Conservation (phyloP, 2,329 filamentous ascomycete species). For the Aotearoamyces nothofagi region DNA sequence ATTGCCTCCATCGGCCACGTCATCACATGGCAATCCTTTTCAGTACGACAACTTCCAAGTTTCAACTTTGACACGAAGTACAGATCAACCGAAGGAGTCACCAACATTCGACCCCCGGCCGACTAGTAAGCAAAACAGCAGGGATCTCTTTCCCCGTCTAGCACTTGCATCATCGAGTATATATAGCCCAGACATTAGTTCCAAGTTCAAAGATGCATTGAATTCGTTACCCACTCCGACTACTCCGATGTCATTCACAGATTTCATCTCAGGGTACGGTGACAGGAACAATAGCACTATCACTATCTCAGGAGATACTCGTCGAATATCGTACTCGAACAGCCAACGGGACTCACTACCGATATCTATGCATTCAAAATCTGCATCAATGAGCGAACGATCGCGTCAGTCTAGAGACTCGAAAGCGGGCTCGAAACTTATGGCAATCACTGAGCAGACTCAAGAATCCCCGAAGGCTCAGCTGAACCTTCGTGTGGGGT, state of each 20-base stretch:
- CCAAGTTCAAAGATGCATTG: conserved; percentile 34
- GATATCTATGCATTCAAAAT: conserved; percentile 6
- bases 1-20: conserved; percentile 34
- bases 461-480: conserved; percentile 50
- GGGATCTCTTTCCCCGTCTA: conserved; percentile 4
- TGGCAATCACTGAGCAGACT: conserved; percentile 20
- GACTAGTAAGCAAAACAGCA: conserved; percentile 6
- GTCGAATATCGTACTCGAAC: conserved; percentile 18
- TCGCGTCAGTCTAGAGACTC: conserved; percentile 9
- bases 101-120: conserved; percentile 9
- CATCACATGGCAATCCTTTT: conserved; percentile 40
- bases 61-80: conserved; percentile 9
- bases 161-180: conserved; percentile 30
- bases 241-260: conserved; percentile 27
- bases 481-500: conserved; percentile 64
- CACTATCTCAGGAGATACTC: conserved; percentile 5
- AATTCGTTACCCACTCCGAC: conserved; percentile 25
- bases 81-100: conserved; percentile 11
- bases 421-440: conserved; percentile 6
- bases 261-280: conserved; percentile 26
- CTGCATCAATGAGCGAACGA: conserved; percentile 9
- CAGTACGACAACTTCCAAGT: conserved; percentile 33
- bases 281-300: conserved; percentile 20
- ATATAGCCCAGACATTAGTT: conserved; percentile 38
- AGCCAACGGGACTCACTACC: conserved; percentile 18